A percentile compares a stretch with the other conserved stretches of the same genome.
Evolutionary conservation across 2,329 filamentous ascomycete species (phyloP).

Genomic region (Aspergillus unguis): DNA sequence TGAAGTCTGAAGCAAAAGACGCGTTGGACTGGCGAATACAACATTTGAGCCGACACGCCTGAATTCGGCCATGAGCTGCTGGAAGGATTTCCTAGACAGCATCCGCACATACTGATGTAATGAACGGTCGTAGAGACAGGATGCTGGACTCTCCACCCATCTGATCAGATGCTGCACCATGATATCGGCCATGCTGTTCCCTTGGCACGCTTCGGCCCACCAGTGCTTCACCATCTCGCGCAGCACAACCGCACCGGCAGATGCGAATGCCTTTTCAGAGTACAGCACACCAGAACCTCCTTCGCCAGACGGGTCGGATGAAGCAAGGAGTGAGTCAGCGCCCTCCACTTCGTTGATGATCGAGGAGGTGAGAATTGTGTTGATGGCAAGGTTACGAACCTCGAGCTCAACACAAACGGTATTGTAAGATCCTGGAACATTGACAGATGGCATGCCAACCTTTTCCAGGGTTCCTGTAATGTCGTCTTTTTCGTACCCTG

Average conservation of each 20-base stretch:
- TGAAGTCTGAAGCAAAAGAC: conserved; percentile 87
- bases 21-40: conserved; percentile 87
- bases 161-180: conserved; percentile 96
- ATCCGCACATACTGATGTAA: conserved; percentile 97
- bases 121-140: conserved; percentile 90
- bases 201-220: conserved; percentile 92
- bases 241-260: conserved; percentile 82
- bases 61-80: conserved; percentile 96
- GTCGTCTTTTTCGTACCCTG: conserved; percentile 91
- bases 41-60: conserved; percentile 90
- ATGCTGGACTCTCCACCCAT: conserved; percentile 92
- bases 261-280: conserved; percentile 88
- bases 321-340: conserved; percentile 80
- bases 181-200: conserved; percentile 91
- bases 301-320: conserved; percentile 62
- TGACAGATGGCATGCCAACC: conserved; percentile 88
- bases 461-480: conserved; percentile 76
- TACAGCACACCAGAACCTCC: conserved; percentile 67
- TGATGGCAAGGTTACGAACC: conserved; percentile 91
- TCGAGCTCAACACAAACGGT: conserved; percentile 96
- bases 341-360: conserved; percentile 96
- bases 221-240: conserved; percentile 98
- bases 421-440: conserved; percentile 88
- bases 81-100: conserved; percentile 95
- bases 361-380: conserved; percentile 94